phyloP scores from a whole-genome alignment of 2,329 filamentous ascomycete genomes.

The Fusarium foetens region DNA sequence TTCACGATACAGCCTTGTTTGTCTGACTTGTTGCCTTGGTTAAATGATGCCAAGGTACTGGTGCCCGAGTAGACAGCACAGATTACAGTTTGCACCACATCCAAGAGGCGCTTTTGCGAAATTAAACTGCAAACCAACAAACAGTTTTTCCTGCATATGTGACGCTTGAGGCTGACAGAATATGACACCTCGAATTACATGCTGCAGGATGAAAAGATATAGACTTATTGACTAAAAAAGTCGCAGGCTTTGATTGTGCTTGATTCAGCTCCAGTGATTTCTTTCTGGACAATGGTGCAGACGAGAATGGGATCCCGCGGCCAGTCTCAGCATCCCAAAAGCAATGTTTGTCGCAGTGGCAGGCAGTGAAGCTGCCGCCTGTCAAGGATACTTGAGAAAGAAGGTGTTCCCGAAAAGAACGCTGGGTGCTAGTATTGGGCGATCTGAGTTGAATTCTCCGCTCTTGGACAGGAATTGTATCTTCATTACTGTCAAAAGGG shows the following conservation, averaged over 20 bases:
- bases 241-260: background rate
- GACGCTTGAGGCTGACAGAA: background rate
- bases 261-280: background rate
- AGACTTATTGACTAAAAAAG: constrained; percentile 1
- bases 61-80: background rate
- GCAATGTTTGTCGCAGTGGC: background rate
- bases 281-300: background rate
- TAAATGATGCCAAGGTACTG: background rate
- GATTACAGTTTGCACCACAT: background rate
- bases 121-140: background rate
- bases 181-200: background rate
- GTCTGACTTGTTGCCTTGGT: background rate
- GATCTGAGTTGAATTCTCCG: background rate
- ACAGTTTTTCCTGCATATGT: background rate
- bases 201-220: background rate
- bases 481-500: background rate
- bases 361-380: background rate
- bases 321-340: background rate
- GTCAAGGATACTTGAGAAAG: background rate
- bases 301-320: background rate
- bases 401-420: background rate
- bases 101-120: background rate
- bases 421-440: background rate
- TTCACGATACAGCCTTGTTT: constrained; percentile 19
- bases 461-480: background rate